A percentile compares a stretch with the other conserved stretches of the same genome.
Conservation (phyloP, 1,284 basidiomycete species). For the Pyrrhoderma noxium region DNA sequence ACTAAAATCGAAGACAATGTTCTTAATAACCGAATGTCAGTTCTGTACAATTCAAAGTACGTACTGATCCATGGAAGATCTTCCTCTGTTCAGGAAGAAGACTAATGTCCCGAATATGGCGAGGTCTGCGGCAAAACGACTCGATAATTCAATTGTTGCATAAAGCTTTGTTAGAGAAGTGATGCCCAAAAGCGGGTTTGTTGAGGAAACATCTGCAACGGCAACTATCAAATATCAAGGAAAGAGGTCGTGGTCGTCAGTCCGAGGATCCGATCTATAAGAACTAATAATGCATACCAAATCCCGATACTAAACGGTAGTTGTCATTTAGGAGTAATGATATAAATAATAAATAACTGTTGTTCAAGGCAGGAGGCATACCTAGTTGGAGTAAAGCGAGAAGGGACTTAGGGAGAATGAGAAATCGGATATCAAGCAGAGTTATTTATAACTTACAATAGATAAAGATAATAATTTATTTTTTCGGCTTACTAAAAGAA, state of each 20-base stretch:
- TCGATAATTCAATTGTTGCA: constrained; percentile 1
- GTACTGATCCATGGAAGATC: constrained; percentile 1
- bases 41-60: neutral
- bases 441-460: neutral
- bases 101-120: neutral
- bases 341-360: no score
- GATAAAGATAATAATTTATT: constrained; percentile 1
- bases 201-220: neutral
- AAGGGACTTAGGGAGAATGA: no score
- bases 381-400: no score
- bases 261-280: no score
- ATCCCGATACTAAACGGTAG: no score
- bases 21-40: neutral
- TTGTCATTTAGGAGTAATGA: no score
- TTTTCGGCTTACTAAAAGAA: constrained; percentile 6
- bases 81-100: constrained; percentile 3
- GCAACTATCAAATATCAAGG: neutral
- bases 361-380: no score
- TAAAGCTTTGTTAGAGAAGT: neutral
- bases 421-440: neutral
- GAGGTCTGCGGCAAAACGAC: constrained; percentile 4
- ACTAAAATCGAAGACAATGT: neutral
- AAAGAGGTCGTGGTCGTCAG: no score
- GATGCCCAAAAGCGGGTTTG: neutral
- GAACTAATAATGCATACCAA: no score